These are phyloP conservation scores for Gautieria morchelliformis DNA, from an alignment of 768 basidiomycete genomes.

Conservation along the genomic window DNA sequence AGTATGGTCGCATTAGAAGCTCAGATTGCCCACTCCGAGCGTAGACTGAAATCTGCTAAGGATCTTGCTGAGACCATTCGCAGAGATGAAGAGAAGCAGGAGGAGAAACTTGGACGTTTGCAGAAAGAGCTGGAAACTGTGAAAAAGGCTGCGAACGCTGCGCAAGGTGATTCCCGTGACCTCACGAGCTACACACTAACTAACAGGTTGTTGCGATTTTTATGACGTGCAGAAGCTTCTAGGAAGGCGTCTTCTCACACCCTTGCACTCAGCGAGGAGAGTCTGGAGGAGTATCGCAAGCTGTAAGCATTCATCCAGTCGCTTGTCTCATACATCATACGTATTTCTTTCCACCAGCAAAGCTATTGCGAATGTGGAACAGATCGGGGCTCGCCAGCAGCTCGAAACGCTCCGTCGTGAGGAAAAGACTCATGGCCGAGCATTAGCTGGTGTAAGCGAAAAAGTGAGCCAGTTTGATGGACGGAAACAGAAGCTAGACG, in stretches of 20 bases:
- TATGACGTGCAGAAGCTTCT: slow-evolving; percentile 51
- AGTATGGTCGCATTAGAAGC: slow-evolving; percentile 76
- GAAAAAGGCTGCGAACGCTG: slow-evolving; percentile 59
- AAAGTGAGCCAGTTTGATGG: slow-evolving; percentile 56
- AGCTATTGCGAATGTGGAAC: slow-evolving; percentile 65
- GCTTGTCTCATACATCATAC: not conserved
- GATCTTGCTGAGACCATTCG: slow-evolving; percentile 53
- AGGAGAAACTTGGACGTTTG: slow-evolving; percentile 43
- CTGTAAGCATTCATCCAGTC: slow-evolving; percentile 39
- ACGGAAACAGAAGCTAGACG: slow-evolving; percentile 43
- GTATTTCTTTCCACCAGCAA: slow-evolving; percentile 40
- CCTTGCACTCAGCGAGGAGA: slow-evolving; percentile 71
- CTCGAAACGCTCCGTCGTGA: slow-evolving; percentile 76
- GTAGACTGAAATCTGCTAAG: slow-evolving; percentile 66
- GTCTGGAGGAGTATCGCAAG: slow-evolving; percentile 77
- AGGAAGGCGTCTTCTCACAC: slow-evolving; percentile 64
- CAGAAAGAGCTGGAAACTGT: slow-evolving; percentile 60
- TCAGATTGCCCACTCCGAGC: slow-evolving; percentile 76
- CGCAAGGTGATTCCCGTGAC: slow-evolving; percentile 45
- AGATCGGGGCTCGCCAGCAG: slow-evolving; percentile 79
- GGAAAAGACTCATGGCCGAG: slow-evolving; percentile 62
- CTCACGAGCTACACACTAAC: not conserved
- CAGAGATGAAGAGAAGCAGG: slow-evolving; percentile 45
- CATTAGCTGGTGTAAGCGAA: slow-evolving; percentile 56
- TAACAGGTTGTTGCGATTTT: not conserved